Evolutionary conservation across 179 eudicot species (phyloP), one percentile per base, ranked within the genome.

Genomic region (Amaranthus tricolor): DNA sequence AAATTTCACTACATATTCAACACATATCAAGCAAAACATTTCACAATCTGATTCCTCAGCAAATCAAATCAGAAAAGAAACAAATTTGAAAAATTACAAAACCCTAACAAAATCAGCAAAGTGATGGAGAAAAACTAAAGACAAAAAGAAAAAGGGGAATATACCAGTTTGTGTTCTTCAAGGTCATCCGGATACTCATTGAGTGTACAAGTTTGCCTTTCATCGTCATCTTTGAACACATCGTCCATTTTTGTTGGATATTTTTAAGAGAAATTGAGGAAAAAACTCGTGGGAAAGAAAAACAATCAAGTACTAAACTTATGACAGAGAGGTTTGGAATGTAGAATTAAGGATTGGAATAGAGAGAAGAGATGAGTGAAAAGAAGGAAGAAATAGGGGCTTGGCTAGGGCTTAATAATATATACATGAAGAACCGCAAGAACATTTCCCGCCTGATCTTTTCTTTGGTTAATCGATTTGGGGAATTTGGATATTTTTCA

Each of bases 141-240:
- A 40, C 16, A 0, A 49, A 58, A 56, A 58, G 19, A 2, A n/a
- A 43, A 19, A 31, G 9, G n/a, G 45, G 8, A 5, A 0, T 11
- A 56, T 77, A 91, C 97, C 87, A 91, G 80, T 77, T 91, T 92
- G 82, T 87, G 89, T 20, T 92, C 93, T 76, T 92, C 97, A 45
- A 92, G 84, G 43, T 79, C 90, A 51, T 92, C 79, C 14, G 90
- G 88, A 78, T 87, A 92, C 79, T 92, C 96, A 5, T 82, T 70
- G 68, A 92, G 84, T 5, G 97, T 86, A 59, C 80, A 71, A 44
- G 93, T 84, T 6, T 82, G 82, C 83, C 72, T 76, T 7, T 88
- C 92, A 48, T 80, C 69, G 73, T 84, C 93, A 21, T 87, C 91
- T 17, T 90, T 91, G 50, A 88, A 84, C 24, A 19, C 84, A 79